Percentiles rank a stretch among this genome's conserved stretches.
Evolutionary conservation across 371 early-diverging fungal genomes (phyloP).

Genomic region (Apophysomyces trapeziformis): DNA sequence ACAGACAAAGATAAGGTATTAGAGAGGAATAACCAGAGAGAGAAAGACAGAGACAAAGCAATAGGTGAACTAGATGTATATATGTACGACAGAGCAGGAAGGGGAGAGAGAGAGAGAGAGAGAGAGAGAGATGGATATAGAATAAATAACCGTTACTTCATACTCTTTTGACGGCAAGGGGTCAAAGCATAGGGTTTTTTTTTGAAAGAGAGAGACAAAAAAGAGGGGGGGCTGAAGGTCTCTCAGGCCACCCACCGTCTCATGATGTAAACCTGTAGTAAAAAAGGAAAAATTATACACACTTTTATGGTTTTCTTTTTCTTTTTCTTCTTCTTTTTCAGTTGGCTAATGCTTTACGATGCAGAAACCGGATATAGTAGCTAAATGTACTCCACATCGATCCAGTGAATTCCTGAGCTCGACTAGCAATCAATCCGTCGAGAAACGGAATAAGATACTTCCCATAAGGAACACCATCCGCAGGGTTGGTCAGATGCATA

Average conservation of each 20-base stretch:
- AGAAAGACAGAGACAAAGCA: background rate
- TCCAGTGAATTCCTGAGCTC: conserved; percentile 37
- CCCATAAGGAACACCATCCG: conserved; percentile 37
- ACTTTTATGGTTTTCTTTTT: too few species aligned
- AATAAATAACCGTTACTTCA: conserved; percentile 1
- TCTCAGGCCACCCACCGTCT: too few species aligned
- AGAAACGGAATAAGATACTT: conserved; percentile 48
- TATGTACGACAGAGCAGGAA: too few species aligned
- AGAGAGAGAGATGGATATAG: background rate
- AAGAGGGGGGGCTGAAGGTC: conserved; percentile 5
- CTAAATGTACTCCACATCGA: conserved; percentile 42
- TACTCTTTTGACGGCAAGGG: conserved; percentile 9
- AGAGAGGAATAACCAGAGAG: background rate
- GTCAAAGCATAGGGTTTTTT: conserved; percentile 7
- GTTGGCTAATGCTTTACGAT: conserved; percentile 9
- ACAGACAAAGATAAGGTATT: background rate
- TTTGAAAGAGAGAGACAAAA: background rate
- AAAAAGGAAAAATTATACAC: background rate
- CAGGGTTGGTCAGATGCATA: conserved; percentile 35
- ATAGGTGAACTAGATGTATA: background rate
- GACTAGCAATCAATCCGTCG: conserved; percentile 49
- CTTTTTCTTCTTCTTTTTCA: background rate
- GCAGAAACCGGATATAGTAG: conserved; percentile 33
- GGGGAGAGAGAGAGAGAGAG: background rate
- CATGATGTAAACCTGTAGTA: background rate